phyloP scores from a whole-genome alignment of 768 basidiomycete species.

The Macrolepiota fuliginosa region DNA sequence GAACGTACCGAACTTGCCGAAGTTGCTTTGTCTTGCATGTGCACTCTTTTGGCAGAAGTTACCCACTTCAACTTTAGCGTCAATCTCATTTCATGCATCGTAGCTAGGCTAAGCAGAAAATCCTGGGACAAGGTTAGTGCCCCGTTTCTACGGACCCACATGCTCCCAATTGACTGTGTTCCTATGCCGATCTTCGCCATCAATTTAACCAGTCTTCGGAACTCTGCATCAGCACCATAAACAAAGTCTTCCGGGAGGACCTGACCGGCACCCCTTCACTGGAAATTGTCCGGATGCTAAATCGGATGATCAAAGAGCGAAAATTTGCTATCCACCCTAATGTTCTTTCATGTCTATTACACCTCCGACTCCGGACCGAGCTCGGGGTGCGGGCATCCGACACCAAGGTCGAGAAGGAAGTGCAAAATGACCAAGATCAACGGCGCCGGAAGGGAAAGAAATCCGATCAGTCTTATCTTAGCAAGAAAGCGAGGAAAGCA shows the following conservation, averaged over 20 bases:
- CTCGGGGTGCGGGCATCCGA: slow-evolving; percentile 78
- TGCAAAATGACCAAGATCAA: slow-evolving; percentile 36
- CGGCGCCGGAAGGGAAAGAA: slow-evolving; percentile 58
- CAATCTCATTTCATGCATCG: slow-evolving; percentile 87
- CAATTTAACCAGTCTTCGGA: slow-evolving; percentile 65
- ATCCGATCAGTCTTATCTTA: slow-evolving; percentile 69
- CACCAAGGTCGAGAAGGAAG: slow-evolving; percentile 57
- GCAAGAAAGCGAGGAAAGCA: slow-evolving; percentile 87
- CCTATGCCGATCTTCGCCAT: slow-evolving; percentile 13
- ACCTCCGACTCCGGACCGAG: slow-evolving; percentile 86
- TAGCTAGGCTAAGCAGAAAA: slow-evolving; percentile 78
- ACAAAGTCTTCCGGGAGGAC: slow-evolving; percentile 82
- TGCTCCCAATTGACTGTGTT: slow-evolving; percentile 2
- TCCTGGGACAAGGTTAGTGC: slow-evolving; percentile 83
- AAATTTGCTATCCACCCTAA: slow-evolving; percentile 88
- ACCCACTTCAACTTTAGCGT: slow-evolving; percentile 97
- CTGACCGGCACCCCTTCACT: slow-evolving; percentile 78
- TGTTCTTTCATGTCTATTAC: slow-evolving; percentile 79
- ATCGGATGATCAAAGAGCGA: slow-evolving; percentile 94
- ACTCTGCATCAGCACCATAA: slow-evolving; percentile 77
- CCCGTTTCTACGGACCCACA: slow-evolving; percentile 5
- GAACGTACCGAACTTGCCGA: slow-evolving; percentile 66
- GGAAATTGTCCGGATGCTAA: slow-evolving; percentile 85
- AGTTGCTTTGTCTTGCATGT: slow-evolving; percentile 80
- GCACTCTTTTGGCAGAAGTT: slow-evolving; percentile 75